phyloP scores from a whole-genome alignment of 306 rosid genomes.

The Senna tora region DNA sequence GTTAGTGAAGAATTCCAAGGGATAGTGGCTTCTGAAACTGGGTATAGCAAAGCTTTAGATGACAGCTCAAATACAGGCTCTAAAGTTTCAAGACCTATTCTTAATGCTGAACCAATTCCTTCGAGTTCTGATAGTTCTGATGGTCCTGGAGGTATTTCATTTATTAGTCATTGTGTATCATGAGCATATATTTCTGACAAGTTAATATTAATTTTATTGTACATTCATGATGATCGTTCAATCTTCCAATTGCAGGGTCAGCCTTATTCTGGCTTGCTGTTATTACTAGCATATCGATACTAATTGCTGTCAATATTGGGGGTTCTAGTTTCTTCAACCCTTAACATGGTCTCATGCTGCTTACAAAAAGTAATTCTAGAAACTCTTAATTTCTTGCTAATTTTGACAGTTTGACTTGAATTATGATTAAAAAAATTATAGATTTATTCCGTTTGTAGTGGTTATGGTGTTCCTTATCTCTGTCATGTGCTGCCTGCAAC shows the following conservation, averaged over 20 bases:
- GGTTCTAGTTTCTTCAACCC: slow-evolving; percentile 94
- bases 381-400: slow-evolving; percentile 20
- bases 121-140: slow-evolving; percentile 47
- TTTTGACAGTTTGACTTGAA: neutral
- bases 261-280: slow-evolving; percentile 87
- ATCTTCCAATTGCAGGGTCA: slow-evolving; percentile 63
- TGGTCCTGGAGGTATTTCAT: slow-evolving; percentile 59
- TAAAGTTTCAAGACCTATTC: slow-evolving; percentile 47
- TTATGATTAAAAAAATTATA: slow-evolving; percentile 14
- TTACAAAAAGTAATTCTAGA: slow-evolving; percentile 43
- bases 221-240: slow-evolving; percentile 29
- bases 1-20: slow-evolving; percentile 98
- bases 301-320: slow-evolving; percentile 75
- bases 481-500: neutral
- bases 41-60: slow-evolving; percentile 53
- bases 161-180: neutral
- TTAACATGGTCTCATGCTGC: slow-evolving; percentile 43
- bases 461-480: neutral
- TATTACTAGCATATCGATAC: slow-evolving; percentile 64
- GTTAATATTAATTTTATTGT: slow-evolving; percentile 10
- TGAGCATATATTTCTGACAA: slow-evolving; percentile 16
- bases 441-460: slow-evolving; percentile 16
- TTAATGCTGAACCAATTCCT: slow-evolving; percentile 48
- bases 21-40: slow-evolving; percentile 85
- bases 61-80: slow-evolving; percentile 52